These are phyloP conservation scores for Suillus sp. DNA, from an alignment of 768 basidiomycete species.

Conservation along the genomic window DNA sequence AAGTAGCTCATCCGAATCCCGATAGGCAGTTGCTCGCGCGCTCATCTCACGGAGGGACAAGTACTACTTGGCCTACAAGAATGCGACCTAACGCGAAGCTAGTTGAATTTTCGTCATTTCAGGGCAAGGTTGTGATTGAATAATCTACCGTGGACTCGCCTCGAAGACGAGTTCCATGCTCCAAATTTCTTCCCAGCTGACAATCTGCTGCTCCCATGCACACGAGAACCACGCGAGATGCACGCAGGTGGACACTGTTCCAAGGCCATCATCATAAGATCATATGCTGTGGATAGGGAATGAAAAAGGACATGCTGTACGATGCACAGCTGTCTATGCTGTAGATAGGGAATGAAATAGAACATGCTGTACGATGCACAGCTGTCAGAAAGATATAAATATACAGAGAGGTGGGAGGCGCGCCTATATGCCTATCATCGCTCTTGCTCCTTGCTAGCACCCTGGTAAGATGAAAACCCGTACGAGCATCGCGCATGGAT, in stretches of 20 bases:
- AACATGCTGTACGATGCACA: not conserved
- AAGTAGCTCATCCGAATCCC: not conserved
- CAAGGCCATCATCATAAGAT: too few relatives aligned
- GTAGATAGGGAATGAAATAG: too few relatives aligned
- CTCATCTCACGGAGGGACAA: not conserved
- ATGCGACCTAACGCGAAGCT: not conserved
- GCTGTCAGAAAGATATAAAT: not conserved
- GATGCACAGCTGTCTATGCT: not conserved
- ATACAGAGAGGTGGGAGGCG: not conserved
- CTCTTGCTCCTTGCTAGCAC: not conserved
- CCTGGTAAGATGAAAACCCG: not conserved
- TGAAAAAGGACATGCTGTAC: not conserved
- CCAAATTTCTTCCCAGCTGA: constrained; percentile 27
- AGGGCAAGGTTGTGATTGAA: constrained; percentile 52
- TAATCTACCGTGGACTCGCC: constrained; percentile 65
- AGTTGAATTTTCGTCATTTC: not conserved
- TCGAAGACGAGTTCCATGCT: constrained; percentile 71
- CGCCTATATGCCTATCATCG: not conserved
- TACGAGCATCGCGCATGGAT: not conserved
- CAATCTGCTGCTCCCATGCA: too few relatives aligned
- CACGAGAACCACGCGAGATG: too few relatives aligned
- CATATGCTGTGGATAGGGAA: too few relatives aligned
- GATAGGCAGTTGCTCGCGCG: not conserved
- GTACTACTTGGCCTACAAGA: not conserved
- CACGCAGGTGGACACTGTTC: too few relatives aligned